A percentile compares a stretch with the other conserved stretches of the same genome.
Conservation (phyloP, 2,329 filamentous ascomycete species). For the Ilyonectria sp. region DNA sequence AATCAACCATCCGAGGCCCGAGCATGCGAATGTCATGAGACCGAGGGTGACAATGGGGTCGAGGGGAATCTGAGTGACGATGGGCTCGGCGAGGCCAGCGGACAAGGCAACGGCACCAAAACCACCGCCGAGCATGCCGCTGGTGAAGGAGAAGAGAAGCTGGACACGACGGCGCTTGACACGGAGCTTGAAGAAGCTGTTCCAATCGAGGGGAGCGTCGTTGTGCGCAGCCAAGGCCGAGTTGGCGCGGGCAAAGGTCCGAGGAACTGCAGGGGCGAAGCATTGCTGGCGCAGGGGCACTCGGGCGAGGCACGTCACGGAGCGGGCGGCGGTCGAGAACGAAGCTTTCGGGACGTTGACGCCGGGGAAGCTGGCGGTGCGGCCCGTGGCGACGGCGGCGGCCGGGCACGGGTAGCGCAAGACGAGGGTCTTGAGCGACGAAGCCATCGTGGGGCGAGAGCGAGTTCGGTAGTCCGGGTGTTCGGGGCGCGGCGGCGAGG, state of each 20-base stretch:
- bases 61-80: constrained; percentile 81
- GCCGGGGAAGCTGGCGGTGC: constrained; percentile 36
- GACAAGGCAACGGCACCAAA: constrained; percentile 77
- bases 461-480: neutral
- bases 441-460: constrained; percentile 44
- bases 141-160: constrained; percentile 80
- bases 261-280: constrained; percentile 34
- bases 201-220: constrained; percentile 78
- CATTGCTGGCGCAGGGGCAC: constrained; percentile 39
- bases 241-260: constrained; percentile 39
- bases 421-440: constrained; percentile 52
- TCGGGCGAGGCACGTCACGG: constrained; percentile 42
- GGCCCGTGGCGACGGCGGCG: constrained; percentile 39
- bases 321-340: constrained; percentile 46
- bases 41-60: constrained; percentile 92
- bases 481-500: constrained; percentile 4
- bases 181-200: constrained; percentile 92
- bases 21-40: constrained; percentile 81
- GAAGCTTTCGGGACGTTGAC: constrained; percentile 49
- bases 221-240: constrained; percentile 36
- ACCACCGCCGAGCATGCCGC: constrained; percentile 74
- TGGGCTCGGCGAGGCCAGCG: constrained; percentile 78
- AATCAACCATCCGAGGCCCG: constrained; percentile 88
- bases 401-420: constrained; percentile 50
- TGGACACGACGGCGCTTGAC: constrained; percentile 88